Base-by-base conservation (phyloP, 805 yeast genomes). In the Zygoascus biomembranicola region DNA sequence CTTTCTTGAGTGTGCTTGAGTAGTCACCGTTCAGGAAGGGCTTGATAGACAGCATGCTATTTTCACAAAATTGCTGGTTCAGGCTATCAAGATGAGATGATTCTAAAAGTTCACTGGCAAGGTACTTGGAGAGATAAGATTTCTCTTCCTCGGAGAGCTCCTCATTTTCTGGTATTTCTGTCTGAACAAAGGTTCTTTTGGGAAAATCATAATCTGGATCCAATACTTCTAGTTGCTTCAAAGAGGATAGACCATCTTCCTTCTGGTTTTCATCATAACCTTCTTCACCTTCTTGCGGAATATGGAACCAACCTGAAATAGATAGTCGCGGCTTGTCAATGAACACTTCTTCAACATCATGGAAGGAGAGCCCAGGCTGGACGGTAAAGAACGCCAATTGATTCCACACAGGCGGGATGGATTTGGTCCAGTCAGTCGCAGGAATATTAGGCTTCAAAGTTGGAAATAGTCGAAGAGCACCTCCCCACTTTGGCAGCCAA, bases 221-320 rank as follows among this genome's bases (percentile, higher is more conserved):
- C 31, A 16, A 8, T 4, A 39, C 44, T 61, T 88, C 92, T 55
- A 90, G 70, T 63, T 80, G 92, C 63, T 86, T 89, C 57, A 90
- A 76, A 0, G 96, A 87, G 44, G 89, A 80, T 62, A 77, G 75
- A 0, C 86, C 84, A 39, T 73, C 79, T 63, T 84, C 92, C 66
- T 88, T 90, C 65, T 89, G 96, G 5, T 95, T 95, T 39, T 80
- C 81, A 18, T 82, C 77, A 63, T 69, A 92, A 0, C 97, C 98
- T 35, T 79, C 82, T 69, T 94, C 99, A 9, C 96, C 97, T 10
- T 72, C 73, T 66, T 94, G 98, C 2, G 99, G 99, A 51, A 90
- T 87, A 68, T 94, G 99, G 66, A 92, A 95, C 99, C 99, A 95
- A 0, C 99, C 99, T 64, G 94, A 97, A 56, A 94, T 88, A 0